Evolutionary conservation across 129 eudicot species (phyloP).

Genomic region (Calendula officinalis): DNA sequence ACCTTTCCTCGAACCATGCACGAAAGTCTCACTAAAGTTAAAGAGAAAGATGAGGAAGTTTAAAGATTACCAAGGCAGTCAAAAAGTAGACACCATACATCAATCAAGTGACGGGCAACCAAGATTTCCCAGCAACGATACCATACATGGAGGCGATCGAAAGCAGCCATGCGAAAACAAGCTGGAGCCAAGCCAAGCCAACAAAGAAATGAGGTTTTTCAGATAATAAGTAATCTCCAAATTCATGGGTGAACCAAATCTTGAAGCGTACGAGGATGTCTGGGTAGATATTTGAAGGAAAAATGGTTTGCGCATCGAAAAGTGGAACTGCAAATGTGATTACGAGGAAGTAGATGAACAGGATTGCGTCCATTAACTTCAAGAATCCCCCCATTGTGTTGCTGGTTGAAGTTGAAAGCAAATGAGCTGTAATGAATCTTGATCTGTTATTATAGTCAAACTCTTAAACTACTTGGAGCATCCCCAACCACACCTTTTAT

Average conservation of each 20-base stretch:
- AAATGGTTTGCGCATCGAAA: slow-evolving; percentile 50
- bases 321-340: slow-evolving; percentile 58
- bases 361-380: slow-evolving; percentile 42
- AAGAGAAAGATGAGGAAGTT: neutral
- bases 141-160: slow-evolving; percentile 51
- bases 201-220: slow-evolving; percentile 77
- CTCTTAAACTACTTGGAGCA: too few relatives aligned
- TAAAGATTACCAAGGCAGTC: slow-evolving; percentile 48
- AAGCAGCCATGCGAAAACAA: slow-evolving; percentile 70
- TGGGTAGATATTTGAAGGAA: slow-evolving; percentile 53
- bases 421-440: too few relatives aligned
- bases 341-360: slow-evolving; percentile 56
- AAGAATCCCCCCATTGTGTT: neutral
- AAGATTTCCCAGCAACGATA: slow-evolving; percentile 43
- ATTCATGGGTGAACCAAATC: slow-evolving; percentile 38
- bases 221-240: slow-evolving; percentile 51
- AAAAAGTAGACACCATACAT: slow-evolving; percentile 48
- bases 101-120: slow-evolving; percentile 65
- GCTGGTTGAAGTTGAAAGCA: too few relatives aligned
- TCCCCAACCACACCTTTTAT: too few relatives aligned
- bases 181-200: slow-evolving; percentile 69
- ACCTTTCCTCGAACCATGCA: too few relatives aligned
- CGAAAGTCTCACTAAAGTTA: too few relatives aligned
- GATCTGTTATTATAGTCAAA: too few relatives aligned
- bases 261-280: slow-evolving; percentile 42